Percentiles rank a stretch among this genome's conserved stretches.
These are phyloP conservation scores for Thelonectria rubi DNA, from an alignment of 2,329 filamentous ascomycete species.

Conservation along the genomic window DNA sequence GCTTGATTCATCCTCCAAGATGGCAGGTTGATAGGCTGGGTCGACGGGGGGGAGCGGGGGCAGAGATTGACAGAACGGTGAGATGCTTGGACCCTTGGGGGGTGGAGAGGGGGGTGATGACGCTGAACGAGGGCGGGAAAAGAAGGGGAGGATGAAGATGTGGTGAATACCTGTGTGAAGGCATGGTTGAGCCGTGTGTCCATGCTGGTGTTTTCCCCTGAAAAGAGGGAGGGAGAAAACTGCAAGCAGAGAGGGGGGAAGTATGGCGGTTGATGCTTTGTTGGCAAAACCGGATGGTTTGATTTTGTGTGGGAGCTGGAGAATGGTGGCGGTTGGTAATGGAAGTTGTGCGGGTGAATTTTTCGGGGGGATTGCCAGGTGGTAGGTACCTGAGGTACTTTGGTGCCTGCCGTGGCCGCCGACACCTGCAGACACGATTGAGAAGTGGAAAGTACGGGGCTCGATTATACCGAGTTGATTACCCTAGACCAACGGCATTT, in stretches of 20 bases:
- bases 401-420: too few relatives aligned
- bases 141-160: not conserved
- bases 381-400: too few relatives aligned
- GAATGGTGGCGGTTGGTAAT: too few relatives aligned
- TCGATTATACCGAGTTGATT: not conserved
- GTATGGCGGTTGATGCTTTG: conserved; percentile 8
- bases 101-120: not conserved
- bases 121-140: not conserved
- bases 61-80: not conserved
- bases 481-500: not conserved
- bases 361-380: not conserved
- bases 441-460: not conserved
- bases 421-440: too few relatives aligned
- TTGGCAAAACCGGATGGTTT: conserved; percentile 16
- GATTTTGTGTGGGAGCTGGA: conserved; percentile 22
- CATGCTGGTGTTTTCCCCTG: too few relatives aligned
- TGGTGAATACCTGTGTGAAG: not conserved
- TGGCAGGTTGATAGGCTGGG: not conserved
- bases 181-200: too few relatives aligned
- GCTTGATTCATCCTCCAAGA: not conserved
- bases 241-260: not conserved
- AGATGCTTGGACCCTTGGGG: not conserved
- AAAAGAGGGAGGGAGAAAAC: too few relatives aligned
- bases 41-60: not conserved
- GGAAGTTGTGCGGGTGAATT: conserved; percentile 19